Evolutionary conservation across 2,329 filamentous ascomycete species (phyloP).

Genomic region (Fusarium floridanum): DNA sequence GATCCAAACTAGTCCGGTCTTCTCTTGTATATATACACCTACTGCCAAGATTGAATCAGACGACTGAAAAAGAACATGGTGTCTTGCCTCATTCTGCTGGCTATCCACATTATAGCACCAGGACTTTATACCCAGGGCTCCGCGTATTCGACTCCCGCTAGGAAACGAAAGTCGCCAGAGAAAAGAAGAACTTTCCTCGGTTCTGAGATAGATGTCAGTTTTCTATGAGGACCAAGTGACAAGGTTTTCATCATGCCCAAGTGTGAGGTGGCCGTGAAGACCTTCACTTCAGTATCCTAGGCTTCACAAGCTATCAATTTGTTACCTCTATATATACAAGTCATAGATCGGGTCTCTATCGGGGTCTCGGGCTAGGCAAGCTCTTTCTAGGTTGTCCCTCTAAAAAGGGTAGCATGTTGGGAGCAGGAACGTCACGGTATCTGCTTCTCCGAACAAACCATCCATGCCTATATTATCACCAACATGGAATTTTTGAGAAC

Average conservation of each 20-base stretch:
- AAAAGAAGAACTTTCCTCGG: neutral
- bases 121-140: neutral
- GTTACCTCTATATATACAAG: neutral
- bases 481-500: neutral
- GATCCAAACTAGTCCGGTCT: neutral
- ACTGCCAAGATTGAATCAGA: neutral
- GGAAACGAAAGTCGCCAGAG: rapidly evolving
- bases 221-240: neutral
- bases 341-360: neutral
- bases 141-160: neutral
- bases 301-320: neutral
- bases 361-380: neutral
- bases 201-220: neutral
- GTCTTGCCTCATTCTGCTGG: neutral
- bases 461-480: neutral
- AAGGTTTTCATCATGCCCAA: neutral
- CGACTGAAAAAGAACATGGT: neutral
- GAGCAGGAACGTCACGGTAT: neutral
- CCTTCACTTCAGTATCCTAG: neutral
- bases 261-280: neutral
- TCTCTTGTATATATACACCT: neutral
- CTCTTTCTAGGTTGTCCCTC: neutral
- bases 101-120: neutral
- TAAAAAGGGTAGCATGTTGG: neutral
- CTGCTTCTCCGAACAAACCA: neutral